phyloP scores from a whole-genome alignment of 2,329 filamentous ascomycete species.

The Diplodia mutila region DNA sequence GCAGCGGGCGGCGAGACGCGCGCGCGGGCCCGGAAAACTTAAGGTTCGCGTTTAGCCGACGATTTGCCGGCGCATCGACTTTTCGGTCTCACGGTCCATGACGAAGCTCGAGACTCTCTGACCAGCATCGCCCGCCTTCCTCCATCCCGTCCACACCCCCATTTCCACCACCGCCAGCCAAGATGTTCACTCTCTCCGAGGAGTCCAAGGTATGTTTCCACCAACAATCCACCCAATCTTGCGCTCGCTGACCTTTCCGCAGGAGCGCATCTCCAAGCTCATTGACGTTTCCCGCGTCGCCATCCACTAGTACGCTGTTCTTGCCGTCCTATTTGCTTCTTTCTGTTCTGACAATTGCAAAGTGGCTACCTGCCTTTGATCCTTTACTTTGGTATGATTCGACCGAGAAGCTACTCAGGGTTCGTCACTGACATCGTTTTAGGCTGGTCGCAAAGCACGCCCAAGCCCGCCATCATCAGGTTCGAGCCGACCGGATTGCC shows the following conservation, averaged over 20 bases:
- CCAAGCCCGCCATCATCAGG: conserved; percentile 79
- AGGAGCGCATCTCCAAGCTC: conserved; percentile 98
- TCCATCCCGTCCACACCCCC: conserved; percentile 4
- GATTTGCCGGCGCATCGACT: conserved; percentile 20
- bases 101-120: conserved; percentile 13
- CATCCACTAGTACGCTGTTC: conserved; percentile 85
- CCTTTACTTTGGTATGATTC: conserved; percentile 81
- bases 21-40: conserved; percentile 14
- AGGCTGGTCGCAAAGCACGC: conserved; percentile 95
- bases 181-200: conserved; percentile 74
- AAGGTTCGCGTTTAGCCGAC: neutral
- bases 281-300: conserved; percentile 93
- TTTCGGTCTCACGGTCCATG: conserved; percentile 21
- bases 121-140: conserved; percentile 14
- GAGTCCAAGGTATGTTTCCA: conserved; percentile 80
- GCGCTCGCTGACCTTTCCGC: conserved; percentile 21
- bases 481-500: conserved; percentile 37
- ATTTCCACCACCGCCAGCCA: conserved; percentile 31
- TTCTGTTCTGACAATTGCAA: conserved; percentile 32
- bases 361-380: conserved; percentile 97
- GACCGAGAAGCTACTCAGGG: neutral
- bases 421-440: conserved; percentile 25
- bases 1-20: conserved; percentile 18
- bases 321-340: conserved; percentile 16
- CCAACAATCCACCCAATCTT: neutral